Evolutionary conservation across 139 green algal species (phyloP), one percentile per base, ranked within the genome.

Genomic region (Coelastrella sp.): DNA sequence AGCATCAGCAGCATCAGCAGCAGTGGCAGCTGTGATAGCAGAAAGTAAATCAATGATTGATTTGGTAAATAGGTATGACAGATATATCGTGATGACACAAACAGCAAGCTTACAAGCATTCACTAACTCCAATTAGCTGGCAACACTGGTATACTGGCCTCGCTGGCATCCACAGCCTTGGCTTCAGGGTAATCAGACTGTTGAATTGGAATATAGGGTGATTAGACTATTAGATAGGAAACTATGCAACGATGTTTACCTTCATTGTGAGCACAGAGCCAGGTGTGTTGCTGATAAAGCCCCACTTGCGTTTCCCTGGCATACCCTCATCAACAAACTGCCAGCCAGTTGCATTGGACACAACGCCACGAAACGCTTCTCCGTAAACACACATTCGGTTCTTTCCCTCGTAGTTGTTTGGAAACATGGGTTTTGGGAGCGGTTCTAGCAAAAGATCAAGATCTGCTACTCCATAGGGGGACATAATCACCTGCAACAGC

Each of bases 341-440:
- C 68, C 80, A 93, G n/a, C 90, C 90, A 11, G 10, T 82, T 60
- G 57, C 20, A 5, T 27, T 27, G 8, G 57, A 66, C 70, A 91
- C 85, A 12, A 85, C n/a, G 7, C 17, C 22, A 4, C 14, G 22
- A 24, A 91, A 89, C 8, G 79, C 90, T 35, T 86, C 80, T 8
- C 81, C 78, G 24, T 91, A 88, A 20, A 88, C 57, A 73, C 90
- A 93, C 85, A 91, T 82, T 12, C 72, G 19, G 59, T 87, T 89
- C 80, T 61, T 68, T 58, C 85, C 85, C 20, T 90, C 66, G 10
- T 68, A 27, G 85, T 93, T 93, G 59, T 74, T 58, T 12, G 84
- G 84, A 85, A 88, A 89, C 88, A 92, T 92, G 79, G 91, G 88
- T n/a, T 82, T 70, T 9, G 88, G 88, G 70, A 93, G 19, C 20